Conservation (phyloP, 1,284 basidiomycete species). For the Meira nashicola region DNA sequence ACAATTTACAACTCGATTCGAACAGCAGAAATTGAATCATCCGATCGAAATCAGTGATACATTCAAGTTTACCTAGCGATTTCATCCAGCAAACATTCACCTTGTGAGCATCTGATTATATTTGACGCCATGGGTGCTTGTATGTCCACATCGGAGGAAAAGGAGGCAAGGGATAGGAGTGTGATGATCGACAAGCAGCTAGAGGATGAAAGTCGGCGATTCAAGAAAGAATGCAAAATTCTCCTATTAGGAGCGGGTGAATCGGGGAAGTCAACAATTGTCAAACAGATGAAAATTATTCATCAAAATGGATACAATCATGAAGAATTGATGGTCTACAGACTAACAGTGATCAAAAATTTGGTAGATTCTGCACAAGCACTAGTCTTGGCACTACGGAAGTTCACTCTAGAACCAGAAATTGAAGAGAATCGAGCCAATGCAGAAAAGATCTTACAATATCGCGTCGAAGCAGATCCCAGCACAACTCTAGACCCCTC, state of each 20-base stretch:
- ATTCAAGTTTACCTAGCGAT: too few species aligned
- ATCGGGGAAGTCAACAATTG: slow-evolving; percentile 91
- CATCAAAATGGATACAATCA: slow-evolving; percentile 85
- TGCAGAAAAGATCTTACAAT: slow-evolving; percentile 58
- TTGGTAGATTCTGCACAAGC: slow-evolving; percentile 68
- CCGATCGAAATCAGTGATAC: too few species aligned
- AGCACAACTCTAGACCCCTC: slow-evolving; percentile 54
- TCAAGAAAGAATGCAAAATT: slow-evolving; percentile 91
- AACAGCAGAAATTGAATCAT: too few species aligned
- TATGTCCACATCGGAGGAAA: slow-evolving; percentile 39
- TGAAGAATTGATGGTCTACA: slow-evolving; percentile 74
- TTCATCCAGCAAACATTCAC: too few species aligned
- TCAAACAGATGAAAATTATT: slow-evolving; percentile 99
- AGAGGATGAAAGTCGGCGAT: slow-evolving; percentile 61
- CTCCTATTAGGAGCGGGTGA: slow-evolving; percentile 72
- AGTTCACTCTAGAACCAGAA: slow-evolving; percentile 77
- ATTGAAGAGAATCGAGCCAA: slow-evolving; percentile 69
- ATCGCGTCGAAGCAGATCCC: slow-evolving; percentile 46
- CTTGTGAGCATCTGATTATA: neutral
- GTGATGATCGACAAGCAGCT: slow-evolving; percentile 59
- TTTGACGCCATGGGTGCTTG: slow-evolving; percentile 35
- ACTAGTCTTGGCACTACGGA: slow-evolving; percentile 80
- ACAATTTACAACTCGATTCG: too few species aligned
- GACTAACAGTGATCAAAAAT: slow-evolving; percentile 63
- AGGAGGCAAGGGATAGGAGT: slow-evolving; percentile 42